Evolutionary conservation across 345 rosid genomes (phyloP).

Genomic region (Eucalyptus curtisii): DNA sequence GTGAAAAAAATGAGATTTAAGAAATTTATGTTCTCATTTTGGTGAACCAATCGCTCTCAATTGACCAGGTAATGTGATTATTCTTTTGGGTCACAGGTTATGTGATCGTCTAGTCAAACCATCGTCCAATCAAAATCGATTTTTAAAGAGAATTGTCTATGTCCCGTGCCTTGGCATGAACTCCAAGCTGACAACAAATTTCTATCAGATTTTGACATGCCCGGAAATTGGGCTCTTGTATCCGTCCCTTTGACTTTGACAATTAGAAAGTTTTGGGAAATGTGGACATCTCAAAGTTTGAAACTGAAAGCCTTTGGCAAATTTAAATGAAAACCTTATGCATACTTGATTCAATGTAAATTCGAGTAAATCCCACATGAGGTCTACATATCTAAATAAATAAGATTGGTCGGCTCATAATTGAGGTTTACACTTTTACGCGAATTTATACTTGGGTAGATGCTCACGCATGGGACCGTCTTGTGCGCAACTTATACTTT

Average conservation of each 20-base stretch:
- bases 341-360: neutral
- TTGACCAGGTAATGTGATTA: neutral
- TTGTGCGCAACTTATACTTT: neutral
- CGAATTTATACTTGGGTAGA: neutral
- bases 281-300: neutral
- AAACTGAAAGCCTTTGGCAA: neutral
- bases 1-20: neutral
- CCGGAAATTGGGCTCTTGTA: neutral
- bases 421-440: neutral
- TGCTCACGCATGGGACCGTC: neutral
- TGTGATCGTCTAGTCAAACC: neutral
- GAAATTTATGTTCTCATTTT: neutral
- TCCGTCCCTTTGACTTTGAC: neutral
- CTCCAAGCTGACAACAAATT: neutral
- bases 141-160: neutral
- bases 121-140: neutral
- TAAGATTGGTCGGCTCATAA: neutral
- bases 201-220: neutral
- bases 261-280: neutral
- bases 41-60: neutral
- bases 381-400: neutral
- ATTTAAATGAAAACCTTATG: neutral
- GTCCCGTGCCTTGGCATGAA: neutral
- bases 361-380: neutral
- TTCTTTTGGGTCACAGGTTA: neutral